Evolutionary conservation across 208 protist species (phyloP).

Genomic region (Zelonia costaricensis): DNA sequence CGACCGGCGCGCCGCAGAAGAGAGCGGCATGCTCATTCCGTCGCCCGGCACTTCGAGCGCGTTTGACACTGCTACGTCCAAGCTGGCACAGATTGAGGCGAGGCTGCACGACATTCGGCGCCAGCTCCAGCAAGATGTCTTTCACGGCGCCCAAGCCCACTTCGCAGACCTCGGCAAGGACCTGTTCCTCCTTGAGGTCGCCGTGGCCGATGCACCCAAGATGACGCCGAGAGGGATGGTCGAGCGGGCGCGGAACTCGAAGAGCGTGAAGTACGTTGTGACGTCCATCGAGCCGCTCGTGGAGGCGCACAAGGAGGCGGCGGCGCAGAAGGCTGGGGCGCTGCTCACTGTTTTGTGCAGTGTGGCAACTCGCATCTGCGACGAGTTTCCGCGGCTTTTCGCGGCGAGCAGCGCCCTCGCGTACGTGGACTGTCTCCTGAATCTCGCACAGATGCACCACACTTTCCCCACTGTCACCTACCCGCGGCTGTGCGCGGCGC

Average conservation of each 20-base stretch:
- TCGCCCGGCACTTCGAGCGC: conserved; percentile 43
- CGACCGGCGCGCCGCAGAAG: conserved; percentile 49
- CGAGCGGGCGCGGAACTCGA: conserved; percentile 65
- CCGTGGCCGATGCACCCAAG: conserved; percentile 43
- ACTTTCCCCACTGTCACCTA: conserved; percentile 31
- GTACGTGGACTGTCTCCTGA: conserved; percentile 86
- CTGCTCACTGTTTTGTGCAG: conserved; percentile 66
- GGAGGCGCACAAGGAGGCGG: conserved; percentile 63
- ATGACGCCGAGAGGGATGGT: conserved; percentile 51
- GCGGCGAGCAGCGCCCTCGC: conserved; percentile 56
- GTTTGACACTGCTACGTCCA: conserved; percentile 60
- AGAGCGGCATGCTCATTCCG: conserved; percentile 66
- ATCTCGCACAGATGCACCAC: conserved; percentile 41
- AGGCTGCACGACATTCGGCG: conserved; percentile 53
- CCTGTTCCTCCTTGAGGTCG: conserved; percentile 83
- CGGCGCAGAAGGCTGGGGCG: conserved; percentile 48
- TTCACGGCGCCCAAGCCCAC: conserved; percentile 44
- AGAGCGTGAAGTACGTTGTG: conserved; percentile 78
- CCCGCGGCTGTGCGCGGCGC: conserved; percentile 14
- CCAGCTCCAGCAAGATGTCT: conserved; percentile 47
- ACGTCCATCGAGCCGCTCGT: conserved; percentile 39
- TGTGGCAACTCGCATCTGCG: conserved; percentile 68
- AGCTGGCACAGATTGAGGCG: conserved; percentile 42
- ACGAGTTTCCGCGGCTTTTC: conserved; percentile 64
- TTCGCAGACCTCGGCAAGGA: conserved; percentile 87